Percentiles rank a stretch among this genome's conserved stretches.
Evolutionary conservation across 139 green algal genomes (phyloP).

Genomic region (Gonium pectorale): DNA sequence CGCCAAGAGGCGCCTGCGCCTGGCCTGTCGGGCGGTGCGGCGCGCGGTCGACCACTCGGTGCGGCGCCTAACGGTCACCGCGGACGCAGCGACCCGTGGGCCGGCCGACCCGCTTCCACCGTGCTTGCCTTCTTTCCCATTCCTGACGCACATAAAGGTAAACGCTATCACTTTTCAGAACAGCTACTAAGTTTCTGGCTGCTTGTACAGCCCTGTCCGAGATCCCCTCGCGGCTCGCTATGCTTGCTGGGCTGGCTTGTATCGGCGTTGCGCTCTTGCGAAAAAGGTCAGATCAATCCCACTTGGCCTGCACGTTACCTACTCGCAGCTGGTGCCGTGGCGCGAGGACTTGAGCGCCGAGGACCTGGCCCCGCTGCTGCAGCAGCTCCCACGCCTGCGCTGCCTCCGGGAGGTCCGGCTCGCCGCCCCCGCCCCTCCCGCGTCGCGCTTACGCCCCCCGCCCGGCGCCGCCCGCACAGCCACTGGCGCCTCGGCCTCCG

Average conservation of each 20-base stretch:
- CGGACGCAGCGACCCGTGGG: not conserved
- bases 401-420: slow-evolving; percentile 12
- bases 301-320: too few species aligned
- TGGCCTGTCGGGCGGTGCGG: not conserved
- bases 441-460: too few species aligned
- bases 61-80: not conserved
- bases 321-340: slow-evolving; percentile 16
- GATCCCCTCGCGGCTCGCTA: too few species aligned
- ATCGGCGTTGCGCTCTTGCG: too few species aligned
- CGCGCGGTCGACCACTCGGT: slow-evolving; percentile 3
- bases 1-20: slow-evolving; percentile 14
- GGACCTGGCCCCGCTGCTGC: slow-evolving; percentile 28
- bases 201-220: too few species aligned
- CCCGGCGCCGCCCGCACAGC: too few species aligned
- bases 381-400: not conserved
- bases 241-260: too few species aligned
- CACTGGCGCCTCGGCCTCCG: too few species aligned
- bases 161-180: too few species aligned
- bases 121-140: not conserved
- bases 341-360: not conserved
- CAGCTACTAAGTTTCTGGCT: too few species aligned
- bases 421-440: too few species aligned
- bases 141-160: slow-evolving; percentile 15
- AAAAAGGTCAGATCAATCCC: too few species aligned
- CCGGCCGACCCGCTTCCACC: not conserved